Conservation (phyloP, 192 early-diverging fungal species). For the Backusella westeae region DNA sequence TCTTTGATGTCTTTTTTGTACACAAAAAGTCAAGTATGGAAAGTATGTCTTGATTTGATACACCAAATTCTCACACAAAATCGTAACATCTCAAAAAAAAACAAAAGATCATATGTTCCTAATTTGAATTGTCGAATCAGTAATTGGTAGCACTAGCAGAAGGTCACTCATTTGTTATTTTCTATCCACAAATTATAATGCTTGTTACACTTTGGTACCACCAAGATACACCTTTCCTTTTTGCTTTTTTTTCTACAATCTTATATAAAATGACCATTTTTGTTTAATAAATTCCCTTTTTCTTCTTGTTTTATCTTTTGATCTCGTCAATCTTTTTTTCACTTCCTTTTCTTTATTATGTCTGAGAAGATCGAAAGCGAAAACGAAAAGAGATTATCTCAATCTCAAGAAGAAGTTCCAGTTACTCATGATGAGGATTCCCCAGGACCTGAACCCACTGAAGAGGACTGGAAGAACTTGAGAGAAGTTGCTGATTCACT, state of each 20-base stretch:
- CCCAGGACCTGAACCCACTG: conserved; percentile 53
- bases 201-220: background rate
- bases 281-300: background rate
- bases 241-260: background rate
- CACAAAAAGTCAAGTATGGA: background rate
- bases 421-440: conserved; percentile 25
- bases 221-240: background rate
- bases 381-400: background rate
- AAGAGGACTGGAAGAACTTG: conserved; percentile 52
- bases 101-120: conserved; percentile 5
- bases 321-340: background rate
- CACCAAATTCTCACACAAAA: background rate
- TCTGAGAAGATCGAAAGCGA: conserved; percentile 23
- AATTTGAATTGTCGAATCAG: conserved; percentile 7
- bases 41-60: background rate
- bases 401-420: background rate
- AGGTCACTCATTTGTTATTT: conserved; percentile 1
- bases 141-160: background rate
- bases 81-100: conserved; percentile 1
- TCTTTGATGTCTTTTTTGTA: background rate
- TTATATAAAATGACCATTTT: background rate
- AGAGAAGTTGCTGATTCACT: conserved; percentile 58
- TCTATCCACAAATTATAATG: background rate
- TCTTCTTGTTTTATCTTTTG: background rate
- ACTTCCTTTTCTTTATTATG: conserved; percentile 1